Evolutionary conservation across 352 stramenopile species (phyloP).

Genomic region (Elongisporangium prolatum): DNA sequence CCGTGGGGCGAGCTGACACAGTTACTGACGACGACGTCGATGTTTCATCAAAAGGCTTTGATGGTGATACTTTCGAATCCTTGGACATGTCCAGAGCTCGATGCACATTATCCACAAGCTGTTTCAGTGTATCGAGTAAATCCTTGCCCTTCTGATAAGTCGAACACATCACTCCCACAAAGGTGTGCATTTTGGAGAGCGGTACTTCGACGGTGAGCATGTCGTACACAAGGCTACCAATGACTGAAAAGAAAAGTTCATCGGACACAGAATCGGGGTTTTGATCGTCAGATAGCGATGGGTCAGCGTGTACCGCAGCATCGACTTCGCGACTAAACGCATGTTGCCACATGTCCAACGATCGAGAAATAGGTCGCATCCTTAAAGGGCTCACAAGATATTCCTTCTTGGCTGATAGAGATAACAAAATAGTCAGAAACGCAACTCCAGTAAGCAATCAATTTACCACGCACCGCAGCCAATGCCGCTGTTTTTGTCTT

Average conservation of each 20-base stretch:
- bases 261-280: conserved; percentile 35
- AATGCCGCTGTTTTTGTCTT: conserved; percentile 69
- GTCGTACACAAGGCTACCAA: conserved; percentile 78
- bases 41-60: conserved; percentile 6
- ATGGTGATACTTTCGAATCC: conserved; percentile 37
- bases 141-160: conserved; percentile 77
- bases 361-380: conserved; percentile 62
- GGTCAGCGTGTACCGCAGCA: conserved; percentile 33
- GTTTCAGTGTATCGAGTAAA: conserved; percentile 62
- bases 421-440: not conserved
- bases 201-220: conserved; percentile 83
- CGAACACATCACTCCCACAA: conserved; percentile 78
- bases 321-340: conserved; percentile 79
- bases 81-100: conserved; percentile 78
- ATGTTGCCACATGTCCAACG: conserved; percentile 83
- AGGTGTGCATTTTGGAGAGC: conserved; percentile 66
- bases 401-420: conserved; percentile 61
- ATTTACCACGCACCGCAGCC: conserved; percentile 49
- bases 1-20: not conserved
- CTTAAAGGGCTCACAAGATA: conserved; percentile 67
- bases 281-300: conserved; percentile 24
- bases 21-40: not conserved
- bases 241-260: conserved; percentile 79
- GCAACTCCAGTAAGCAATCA: not conserved
- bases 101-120: conserved; percentile 79